Evolutionary conservation across 2,329 filamentous ascomycete species (phyloP).

Genomic region (Fusarium drepaniforme): DNA sequence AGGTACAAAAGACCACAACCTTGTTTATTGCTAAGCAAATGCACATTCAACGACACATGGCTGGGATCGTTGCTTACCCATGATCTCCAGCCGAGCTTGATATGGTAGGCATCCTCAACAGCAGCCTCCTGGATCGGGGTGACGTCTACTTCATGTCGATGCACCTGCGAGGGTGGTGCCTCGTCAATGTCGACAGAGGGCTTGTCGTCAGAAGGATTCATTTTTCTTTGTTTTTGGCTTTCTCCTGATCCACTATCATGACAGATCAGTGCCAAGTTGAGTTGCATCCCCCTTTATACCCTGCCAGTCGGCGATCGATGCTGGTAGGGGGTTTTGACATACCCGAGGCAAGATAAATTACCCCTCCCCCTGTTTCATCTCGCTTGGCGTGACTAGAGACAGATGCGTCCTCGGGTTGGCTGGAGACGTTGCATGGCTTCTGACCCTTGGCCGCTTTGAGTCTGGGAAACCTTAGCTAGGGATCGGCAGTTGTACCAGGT

Average conservation of each 20-base stretch:
- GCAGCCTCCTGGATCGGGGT: slow-evolving; percentile 9
- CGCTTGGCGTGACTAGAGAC: background rate
- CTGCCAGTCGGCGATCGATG: background rate
- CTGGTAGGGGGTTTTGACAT: background rate
- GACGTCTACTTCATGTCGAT: background rate
- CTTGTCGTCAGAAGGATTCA: slow-evolving; percentile 9
- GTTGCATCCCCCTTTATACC: background rate
- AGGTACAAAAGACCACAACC: slow-evolving; percentile 15
- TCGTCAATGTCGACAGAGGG: slow-evolving; percentile 7
- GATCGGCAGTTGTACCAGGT: background rate
- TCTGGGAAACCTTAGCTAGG: background rate
- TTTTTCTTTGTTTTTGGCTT: background rate
- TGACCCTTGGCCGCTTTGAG: background rate
- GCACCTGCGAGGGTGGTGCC: background rate
- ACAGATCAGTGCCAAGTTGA: background rate
- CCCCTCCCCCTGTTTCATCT: background rate
- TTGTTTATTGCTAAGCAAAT: background rate
- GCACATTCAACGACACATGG: background rate
- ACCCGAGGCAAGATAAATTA: background rate
- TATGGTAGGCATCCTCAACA: slow-evolving; percentile 16
- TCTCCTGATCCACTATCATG: background rate
- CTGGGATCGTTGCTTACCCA: slow-evolving; percentile 4
- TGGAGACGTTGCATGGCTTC: background rate
- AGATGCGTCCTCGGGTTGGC: background rate
- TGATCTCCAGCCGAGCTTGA: slow-evolving; percentile 15